Base-by-base conservation (phyloP, 2,329 filamentous ascomycete genomes). In the Rasamsonia emersonii region DNA sequence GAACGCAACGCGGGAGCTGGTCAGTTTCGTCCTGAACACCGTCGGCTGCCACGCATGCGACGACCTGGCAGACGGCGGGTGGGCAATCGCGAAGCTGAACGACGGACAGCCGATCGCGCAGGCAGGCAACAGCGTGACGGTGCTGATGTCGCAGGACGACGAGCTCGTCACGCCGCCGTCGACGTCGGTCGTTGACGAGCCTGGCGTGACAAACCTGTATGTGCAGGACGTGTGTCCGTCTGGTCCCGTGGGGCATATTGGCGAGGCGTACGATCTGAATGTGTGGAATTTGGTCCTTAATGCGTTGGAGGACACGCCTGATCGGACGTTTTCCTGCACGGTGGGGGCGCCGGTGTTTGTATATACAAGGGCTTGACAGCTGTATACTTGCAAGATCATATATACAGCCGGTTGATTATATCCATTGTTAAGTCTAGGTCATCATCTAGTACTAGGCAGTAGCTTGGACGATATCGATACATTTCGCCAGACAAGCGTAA, bases 271-370 rank as follows among this genome's bases (percentile, higher is more conserved):
- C 42, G 56, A 60, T 38, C 24, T 49, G 39, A 58, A 59, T 37
- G 54, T 59, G 8, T 59, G 56, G 56, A 54, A 59, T 33, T 28
- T 59, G 46, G 55, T 60, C 9, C 50, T 49, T 38, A 58, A 59
- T 35, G 56, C 51, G 10, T 30, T 60, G 34, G 48, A 56, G 28
- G 44, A 41, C 7, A 47, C 45, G 7, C 50, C 49, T 8, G 17
- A 47, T 13, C 34, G 48, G 16, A 24, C 45, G 26, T 56, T 57
- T 30, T 5, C 44, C 6, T 57, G 53, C 37, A 17, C 51, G 26
- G 5, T 47, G 21, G 53, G 53, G n/a, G n/a, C n/a, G n/a, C n/a
- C n/a, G n/a, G n/a, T n/a, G n/a, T n/a, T n/a, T n/a, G n/a, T n/a
- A n/a, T n/a, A n/a, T n/a, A n/a, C n/a, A n/a, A n/a, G n/a, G n/a